Conservation (phyloP, 768 basidiomycete species). For the Xerocomus spinulosus region DNA sequence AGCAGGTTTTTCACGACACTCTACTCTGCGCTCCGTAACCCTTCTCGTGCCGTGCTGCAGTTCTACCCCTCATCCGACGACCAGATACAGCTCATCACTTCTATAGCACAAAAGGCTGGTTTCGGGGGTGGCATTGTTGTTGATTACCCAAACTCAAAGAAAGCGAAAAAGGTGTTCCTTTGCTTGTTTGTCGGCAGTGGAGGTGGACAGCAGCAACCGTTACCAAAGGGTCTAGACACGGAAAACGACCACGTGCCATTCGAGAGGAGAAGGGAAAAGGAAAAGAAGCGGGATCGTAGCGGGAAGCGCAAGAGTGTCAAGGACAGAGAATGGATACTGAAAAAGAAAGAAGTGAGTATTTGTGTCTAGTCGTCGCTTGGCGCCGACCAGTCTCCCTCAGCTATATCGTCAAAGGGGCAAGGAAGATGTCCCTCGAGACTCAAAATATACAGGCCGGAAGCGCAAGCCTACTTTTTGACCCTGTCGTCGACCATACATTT, state of each 20-base stretch:
- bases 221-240: constrained; percentile 75
- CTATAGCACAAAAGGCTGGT: constrained; percentile 87
- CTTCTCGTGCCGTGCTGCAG: constrained; percentile 82
- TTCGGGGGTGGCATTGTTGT: constrained; percentile 96
- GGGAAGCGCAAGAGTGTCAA: constrained; percentile 71
- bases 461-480: constrained; percentile 71
- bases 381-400: constrained; percentile 33
- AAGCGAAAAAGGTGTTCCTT: constrained; percentile 91
- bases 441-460: constrained; percentile 90
- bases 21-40: constrained; percentile 80
- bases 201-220: constrained; percentile 52
- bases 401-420: constrained; percentile 83
- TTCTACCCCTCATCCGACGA: constrained; percentile 98
- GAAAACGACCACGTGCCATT: constrained; percentile 64
- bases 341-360: constrained; percentile 84
- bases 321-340: constrained; percentile 88
- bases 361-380: constrained; percentile 1
- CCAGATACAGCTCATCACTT: constrained; percentile 92
- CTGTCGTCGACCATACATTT: constrained; percentile 1
- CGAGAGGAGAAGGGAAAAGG: constrained; percentile 73
- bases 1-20: constrained; percentile 91
- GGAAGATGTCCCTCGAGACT: constrained; percentile 77
- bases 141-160: constrained; percentile 96
- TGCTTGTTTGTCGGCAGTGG: constrained; percentile 88
- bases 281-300: constrained; percentile 49